Base-by-base conservation (phyloP, 495 filamentous ascomycete genomes). In the Lophiotrema nucula region DNA sequence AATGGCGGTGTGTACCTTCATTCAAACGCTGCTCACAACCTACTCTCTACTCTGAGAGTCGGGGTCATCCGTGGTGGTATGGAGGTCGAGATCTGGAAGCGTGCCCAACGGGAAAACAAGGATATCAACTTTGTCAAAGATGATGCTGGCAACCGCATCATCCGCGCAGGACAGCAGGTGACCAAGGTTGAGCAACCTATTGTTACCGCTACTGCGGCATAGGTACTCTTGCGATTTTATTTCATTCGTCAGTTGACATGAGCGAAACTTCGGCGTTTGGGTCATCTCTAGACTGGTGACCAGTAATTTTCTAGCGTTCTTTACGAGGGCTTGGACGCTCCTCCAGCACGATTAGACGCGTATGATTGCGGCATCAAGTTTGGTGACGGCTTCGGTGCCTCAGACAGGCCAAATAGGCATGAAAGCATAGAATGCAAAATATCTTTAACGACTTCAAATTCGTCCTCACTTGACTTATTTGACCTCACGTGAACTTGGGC, bases 61-160 rank as follows among this genome's bases (percentile, higher is more conserved):
- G 93, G 90, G 75, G 93, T 98, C 45, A 88, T 98, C 56, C 90
- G 93, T 49, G 93, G 93, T 65, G 93, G 93, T 41, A 92, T 89
- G 69, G 93, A 97, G 71, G 93, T 98, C 51, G 93, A 98, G 80
- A 95, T 98, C 80, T 97, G 93, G 93, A 97, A 97, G 83, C 89
- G 89, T 22, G 85, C 90, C 38, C 87, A 92, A 70, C 80, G 85
- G 73, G 92, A 97, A 77, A 89, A 88, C 77, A 90, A 92, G 78
- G 89, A 92, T 66, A 79, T 84, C 44, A 81, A 85, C 47, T 84
- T 87, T 53, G 79, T 92, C 60, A 89, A 87, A 65, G 95, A 97
- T 69, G 86, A 82, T 6, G 76, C 82, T 35, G 93, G 92, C 33
- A 82, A 89, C 68, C 83, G 85, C 49, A 89, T 98, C 65, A 82